Conservation (phyloP, 192 early-diverging fungal genomes). For the Jimgerdemannia flammicorona region DNA sequence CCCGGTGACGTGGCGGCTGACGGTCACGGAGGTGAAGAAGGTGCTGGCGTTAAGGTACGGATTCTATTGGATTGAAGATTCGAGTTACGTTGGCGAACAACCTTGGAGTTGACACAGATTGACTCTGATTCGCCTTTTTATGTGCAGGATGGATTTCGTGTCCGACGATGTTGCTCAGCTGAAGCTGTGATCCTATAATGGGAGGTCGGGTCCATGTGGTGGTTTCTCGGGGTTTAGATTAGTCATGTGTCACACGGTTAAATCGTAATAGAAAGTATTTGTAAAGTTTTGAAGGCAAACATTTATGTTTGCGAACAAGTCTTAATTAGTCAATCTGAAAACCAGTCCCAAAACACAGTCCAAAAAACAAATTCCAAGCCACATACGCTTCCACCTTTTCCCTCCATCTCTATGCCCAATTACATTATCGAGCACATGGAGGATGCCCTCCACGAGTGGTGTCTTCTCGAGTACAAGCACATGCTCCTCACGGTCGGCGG, state of each 20-base stretch:
- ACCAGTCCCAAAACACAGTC: too few species aligned
- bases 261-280: too few species aligned
- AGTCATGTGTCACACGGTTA: too few species aligned
- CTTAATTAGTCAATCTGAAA: too few species aligned
- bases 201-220: too few species aligned
- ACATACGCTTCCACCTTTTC: background rate
- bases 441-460: slow-evolving; percentile 68
- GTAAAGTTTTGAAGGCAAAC: too few species aligned
- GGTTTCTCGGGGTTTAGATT: too few species aligned
- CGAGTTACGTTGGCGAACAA: background rate
- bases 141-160: slow-evolving; percentile 56
- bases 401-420: slow-evolving; percentile 13
- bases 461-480: slow-evolving; percentile 71
- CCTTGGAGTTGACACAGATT: background rate
- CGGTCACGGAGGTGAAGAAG: slow-evolving; percentile 61
- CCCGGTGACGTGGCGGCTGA: slow-evolving; percentile 68
- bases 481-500: slow-evolving; percentile 60
- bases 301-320: too few species aligned
- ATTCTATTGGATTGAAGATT: too few species aligned
- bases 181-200: slow-evolving; percentile 14
- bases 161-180: slow-evolving; percentile 51
- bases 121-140: background rate
- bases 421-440: slow-evolving; percentile 82
- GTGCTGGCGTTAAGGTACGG: slow-evolving; percentile 59
- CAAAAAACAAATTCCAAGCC: too few species aligned